Evolutionary conservation across 306 rosid genomes (phyloP), one percentile per base, ranked within the genome.

Genomic region (Biancaea sappan): DNA sequence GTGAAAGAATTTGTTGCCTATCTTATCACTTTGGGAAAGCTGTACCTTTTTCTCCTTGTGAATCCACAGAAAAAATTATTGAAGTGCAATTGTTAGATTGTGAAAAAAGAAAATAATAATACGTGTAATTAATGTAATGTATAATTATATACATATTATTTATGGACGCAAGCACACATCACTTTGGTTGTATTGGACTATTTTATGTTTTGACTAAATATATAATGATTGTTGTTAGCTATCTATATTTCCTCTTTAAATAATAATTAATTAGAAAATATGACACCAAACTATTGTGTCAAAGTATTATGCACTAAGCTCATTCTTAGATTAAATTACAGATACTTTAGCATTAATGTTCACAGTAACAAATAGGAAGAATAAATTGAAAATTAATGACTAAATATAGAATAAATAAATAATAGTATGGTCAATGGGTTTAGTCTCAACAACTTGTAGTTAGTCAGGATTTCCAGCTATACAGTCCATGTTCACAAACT

Each of bases 391-490:
- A 12, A 31, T 31, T 31, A 31, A 21, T 21, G 13, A 53, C 21
- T 31, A 43, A 15, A 24, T 13, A 9, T 4, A 44, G 6, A 28
- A 60, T 31, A 32, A n/a, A 46, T 53, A 24, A 53, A 8, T 10
- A 5, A 68, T 6, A 67, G 32, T 21, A 18, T 22, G 35, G 31
- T 37, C 69, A 37, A 46, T 29, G 18, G 26, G 11, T 32, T 14
- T 46, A 22, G 3, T n/a, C 10, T 48, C 24, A 15, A 51, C 26
- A 15, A 12, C 56, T 8, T 5, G 62, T 4, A 16, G 15, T n/a
- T n/a, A 15, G 46, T 34, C 69, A 68, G 53, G 73, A 48, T 73
- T 64, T 69, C 80, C 80, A 70, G 81, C 72, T 71, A 46, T 5
- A 22, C 1, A 13, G 46, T 41, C 71, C 78, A 73, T 58, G 84